Evolutionary conservation across 129 eudicot species (phyloP), one percentile per base, ranked within the genome.

Genomic region (Flaveria sonorensis): DNA sequence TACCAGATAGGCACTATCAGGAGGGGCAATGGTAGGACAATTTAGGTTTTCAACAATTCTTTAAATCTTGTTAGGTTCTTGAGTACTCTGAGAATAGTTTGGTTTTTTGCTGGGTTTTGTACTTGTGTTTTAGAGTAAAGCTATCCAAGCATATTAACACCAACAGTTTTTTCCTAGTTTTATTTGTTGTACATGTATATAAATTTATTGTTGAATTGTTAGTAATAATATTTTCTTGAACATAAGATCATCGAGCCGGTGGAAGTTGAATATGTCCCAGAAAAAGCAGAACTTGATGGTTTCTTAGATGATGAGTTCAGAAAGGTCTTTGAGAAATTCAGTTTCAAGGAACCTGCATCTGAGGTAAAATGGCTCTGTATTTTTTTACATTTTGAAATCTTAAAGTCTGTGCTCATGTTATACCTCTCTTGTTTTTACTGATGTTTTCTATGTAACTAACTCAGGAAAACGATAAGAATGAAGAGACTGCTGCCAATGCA

Each of bases 291-390:
- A 32, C 80, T 89, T 18, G 92, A 94, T 57, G 64, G 74, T 94
- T 87, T 77, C 26, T 83, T 90, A 26, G 88, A 87, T 57, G 93
- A 91, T 66, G 99, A 91, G 61, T 94, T 91, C 81, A 85, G 89
- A 70, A 91, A 89, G 83, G 89, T 91, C 67, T 87, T 94, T 62
- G 97, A 94, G 84, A 94, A 89, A 67, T 94, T 94, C 85, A 83
- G 65, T n/a, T 91, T 87, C 20, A 87, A 24, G 56, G 97, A 86
- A 68, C 18, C 81, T 40, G 75, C 91, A 43, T 91, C 87, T 26
- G 97, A 91, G 93, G 98, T 94, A 79, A 53, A 24, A 18, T 18
- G 74, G 13, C 24, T 28, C 18, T 47, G 64, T 57, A 28, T 57
- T 8, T 24, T 6, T 10, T 57, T 57, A 57, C 6, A 57, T 21